Conservation (phyloP, 805 yeast genomes). For the Schwanniomyces vanrijiae region DNA sequence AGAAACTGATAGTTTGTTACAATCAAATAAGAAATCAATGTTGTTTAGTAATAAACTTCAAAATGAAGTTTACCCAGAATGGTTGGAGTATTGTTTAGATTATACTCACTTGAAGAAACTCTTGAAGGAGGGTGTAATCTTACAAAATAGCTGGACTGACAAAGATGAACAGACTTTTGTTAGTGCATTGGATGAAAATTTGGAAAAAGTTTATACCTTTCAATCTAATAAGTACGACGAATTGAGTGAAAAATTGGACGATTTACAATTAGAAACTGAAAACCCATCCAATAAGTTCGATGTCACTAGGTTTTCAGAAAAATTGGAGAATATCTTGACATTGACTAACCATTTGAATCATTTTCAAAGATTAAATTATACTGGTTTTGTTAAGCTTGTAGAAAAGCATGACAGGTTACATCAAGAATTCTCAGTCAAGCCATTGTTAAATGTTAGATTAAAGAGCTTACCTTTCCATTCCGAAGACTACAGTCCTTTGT, state of each 20-base stretch:
- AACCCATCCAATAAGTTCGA: constrained; percentile 45
- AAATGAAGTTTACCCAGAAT: constrained; percentile 81
- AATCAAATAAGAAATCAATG: constrained; percentile 44
- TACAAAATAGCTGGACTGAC: constrained; percentile 58
- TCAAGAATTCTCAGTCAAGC: constrained; percentile 83
- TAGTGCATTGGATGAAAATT: constrained; percentile 60
- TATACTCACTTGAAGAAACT: constrained; percentile 66
- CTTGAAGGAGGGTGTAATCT: constrained; percentile 64
- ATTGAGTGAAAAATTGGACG: constrained; percentile 62
- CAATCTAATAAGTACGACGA: constrained; percentile 67
- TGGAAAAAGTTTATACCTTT: constrained; percentile 76
- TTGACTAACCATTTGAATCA: constrained; percentile 84
- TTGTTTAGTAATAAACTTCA: constrained; percentile 82
- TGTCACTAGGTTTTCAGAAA: constrained; percentile 58
- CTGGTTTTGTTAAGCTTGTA: constrained; percentile 92
- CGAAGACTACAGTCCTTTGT: constrained; percentile 90
- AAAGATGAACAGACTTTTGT: constrained; percentile 73
- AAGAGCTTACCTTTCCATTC: constrained; percentile 87
- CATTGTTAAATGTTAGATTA: constrained; percentile 83
- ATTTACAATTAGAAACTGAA: constrained; percentile 61
- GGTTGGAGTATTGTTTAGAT: constrained; percentile 74
- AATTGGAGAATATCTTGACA: constrained; percentile 70
- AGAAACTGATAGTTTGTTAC: no score
- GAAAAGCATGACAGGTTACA: constrained; percentile 95
- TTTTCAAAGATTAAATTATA: constrained; percentile 87